Evolutionary conservation across 202 grass and related monocot genomes (phyloP), one percentile per base, ranked within the genome.

Genomic region (Tripidium arundinaceum): DNA sequence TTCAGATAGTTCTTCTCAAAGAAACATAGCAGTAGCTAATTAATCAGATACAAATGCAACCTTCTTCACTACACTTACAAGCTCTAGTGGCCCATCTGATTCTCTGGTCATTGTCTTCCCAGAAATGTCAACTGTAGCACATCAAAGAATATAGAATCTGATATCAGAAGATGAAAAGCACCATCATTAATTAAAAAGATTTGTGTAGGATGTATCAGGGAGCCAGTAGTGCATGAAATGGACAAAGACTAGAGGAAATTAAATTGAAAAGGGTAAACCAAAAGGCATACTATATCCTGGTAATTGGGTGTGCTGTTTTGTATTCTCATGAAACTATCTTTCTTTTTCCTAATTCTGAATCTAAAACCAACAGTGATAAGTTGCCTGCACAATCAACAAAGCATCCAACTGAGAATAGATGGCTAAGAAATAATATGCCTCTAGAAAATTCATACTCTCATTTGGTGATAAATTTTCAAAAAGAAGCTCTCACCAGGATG

Each of bases 41-140:
- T 82, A 80, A 87, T 74, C 69, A 86, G 66, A 88, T 69, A 82
- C 54, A 91, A 65, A 87, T 86, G 72, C 9, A 45, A 91, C 68
- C 85, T 82, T 88, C 82, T 72, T 86, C 70, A 49, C 70, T 83
- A 87, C 62, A 68, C 77, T 88, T 79, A 92, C 78, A 87, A 89
- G 77, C 83, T 84, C 84, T 76, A 93, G 37, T 19, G 18, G 72
- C 36, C 68, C 91, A 83, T 86, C 74, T 75, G 79, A 79, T 74
- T 94, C 86, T 89, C 79, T 75, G 25, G 61, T 39, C 47, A 91
- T 61, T 78, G 72, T 72, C 86, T 91, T 83, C 82, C 63, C 64
- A 88, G 71, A 58, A 83, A 61, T 86, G 82, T 79, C 84, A 95
- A 88, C 86, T 93, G 90, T 84, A 89, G 79, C 72, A 88, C 72